These are phyloP conservation scores for Aspergillus brasiliensis DNA, from an alignment of 2,329 filamentous ascomycete genomes.

Conservation along the genomic window DNA sequence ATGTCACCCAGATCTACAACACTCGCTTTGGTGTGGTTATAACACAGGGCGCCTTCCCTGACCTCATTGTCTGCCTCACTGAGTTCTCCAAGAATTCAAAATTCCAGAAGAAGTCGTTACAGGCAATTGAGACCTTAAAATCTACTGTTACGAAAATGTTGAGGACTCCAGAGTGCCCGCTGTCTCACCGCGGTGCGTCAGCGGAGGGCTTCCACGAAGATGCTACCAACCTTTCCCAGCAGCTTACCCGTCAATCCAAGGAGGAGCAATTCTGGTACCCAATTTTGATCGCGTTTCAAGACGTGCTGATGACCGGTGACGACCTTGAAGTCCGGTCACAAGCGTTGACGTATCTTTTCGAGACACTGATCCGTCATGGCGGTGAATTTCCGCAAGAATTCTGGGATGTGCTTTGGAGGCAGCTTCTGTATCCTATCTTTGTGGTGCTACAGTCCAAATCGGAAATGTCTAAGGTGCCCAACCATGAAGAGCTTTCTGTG, in stretches of 20 bases:
- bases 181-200: constrained; percentile 67
- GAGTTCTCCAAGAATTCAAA: constrained; percentile 98
- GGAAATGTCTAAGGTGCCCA: constrained; percentile 92
- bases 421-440: constrained; percentile 97
- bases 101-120: constrained; percentile 97
- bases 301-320: constrained; percentile 98
- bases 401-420: constrained; percentile 97
- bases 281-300: constrained; percentile 95
- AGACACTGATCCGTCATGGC: constrained; percentile 85
- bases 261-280: constrained; percentile 99
- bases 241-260: constrained; percentile 77
- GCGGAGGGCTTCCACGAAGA: constrained; percentile 46
- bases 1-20: constrained; percentile 93
- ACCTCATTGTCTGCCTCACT: constrained; percentile 92
- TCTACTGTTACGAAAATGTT: constrained; percentile 94
- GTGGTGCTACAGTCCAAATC: constrained; percentile 95
- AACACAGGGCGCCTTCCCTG: constrained; percentile 92
- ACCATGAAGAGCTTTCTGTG: constrained; percentile 94
- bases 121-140: constrained; percentile 93
- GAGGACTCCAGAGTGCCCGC: constrained; percentile 88
- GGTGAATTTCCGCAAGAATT: constrained; percentile 91
- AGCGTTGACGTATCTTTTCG: constrained; percentile 95
- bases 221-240: constrained; percentile 57
- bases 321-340: constrained; percentile 89
- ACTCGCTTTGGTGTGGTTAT: constrained; percentile 95